Percentiles rank a stretch among this genome's conserved stretches.
phyloP scores from a whole-genome alignment of 805 yeast species.

The Yarrowia sp. region DNA sequence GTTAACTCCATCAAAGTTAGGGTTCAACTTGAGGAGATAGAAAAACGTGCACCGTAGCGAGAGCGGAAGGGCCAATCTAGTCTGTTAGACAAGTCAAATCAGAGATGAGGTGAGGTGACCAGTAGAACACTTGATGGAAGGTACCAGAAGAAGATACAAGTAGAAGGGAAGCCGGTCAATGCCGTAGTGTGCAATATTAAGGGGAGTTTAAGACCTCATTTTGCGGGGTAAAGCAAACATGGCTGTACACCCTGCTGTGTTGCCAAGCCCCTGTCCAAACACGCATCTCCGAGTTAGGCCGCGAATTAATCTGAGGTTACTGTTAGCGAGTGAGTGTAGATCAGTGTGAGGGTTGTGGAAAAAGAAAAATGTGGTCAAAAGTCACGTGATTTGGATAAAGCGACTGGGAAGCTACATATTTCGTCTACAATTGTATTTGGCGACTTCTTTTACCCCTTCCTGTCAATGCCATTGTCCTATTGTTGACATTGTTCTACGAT shows the following conservation, averaged over 20 bases:
- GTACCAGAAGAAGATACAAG: neutral
- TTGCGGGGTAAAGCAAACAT: conserved; percentile 19
- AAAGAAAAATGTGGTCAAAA: neutral
- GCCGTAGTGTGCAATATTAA: too few species aligned
- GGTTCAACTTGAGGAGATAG: conserved; percentile 20
- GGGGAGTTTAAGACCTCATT: neutral
- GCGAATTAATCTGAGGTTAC: conserved; percentile 14
- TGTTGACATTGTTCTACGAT: neutral
- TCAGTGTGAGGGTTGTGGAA: neutral
- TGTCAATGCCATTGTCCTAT: too few species aligned
- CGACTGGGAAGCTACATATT: too few species aligned
- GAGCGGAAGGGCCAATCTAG: conserved; percentile 5
- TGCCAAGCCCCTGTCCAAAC: conserved; percentile 33
- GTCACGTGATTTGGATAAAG: neutral
- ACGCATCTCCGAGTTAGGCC: conserved; percentile 30
- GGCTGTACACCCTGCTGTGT: conserved; percentile 15
- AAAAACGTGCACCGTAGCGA: conserved; percentile 31
- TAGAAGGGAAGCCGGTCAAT: too few species aligned
- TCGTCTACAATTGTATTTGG: too few species aligned
- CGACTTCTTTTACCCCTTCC: too few species aligned
- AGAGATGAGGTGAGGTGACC: too few species aligned
- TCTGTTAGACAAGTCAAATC: neutral
- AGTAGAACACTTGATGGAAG: neutral
- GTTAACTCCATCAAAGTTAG: conserved; percentile 12
- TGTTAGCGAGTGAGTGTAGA: conserved; percentile 10